phyloP scores from a whole-genome alignment of 2,329 filamentous ascomycete genomes.

The Dichotomopilus funicola region DNA sequence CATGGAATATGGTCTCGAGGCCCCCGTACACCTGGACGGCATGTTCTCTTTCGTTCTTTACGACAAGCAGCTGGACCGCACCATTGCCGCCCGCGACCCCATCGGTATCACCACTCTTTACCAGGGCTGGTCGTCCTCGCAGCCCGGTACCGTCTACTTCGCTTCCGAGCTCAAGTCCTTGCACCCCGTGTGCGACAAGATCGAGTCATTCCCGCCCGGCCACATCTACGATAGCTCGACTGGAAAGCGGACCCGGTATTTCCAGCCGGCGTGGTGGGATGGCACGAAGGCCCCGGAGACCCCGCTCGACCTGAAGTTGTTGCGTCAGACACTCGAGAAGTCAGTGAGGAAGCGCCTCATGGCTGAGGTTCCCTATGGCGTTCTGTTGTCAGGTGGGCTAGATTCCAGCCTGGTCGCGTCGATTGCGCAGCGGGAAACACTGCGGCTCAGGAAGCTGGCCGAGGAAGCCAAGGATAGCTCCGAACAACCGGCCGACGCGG shows the following conservation, averaged over 20 bases:
- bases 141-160: constrained; percentile 84
- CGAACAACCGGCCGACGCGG: constrained; percentile 43
- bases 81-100: constrained; percentile 88
- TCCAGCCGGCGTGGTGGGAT: constrained; percentile 89
- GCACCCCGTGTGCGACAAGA: constrained; percentile 89
- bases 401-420: constrained; percentile 93
- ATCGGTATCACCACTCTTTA: constrained; percentile 98
- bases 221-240: constrained; percentile 96
- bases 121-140: constrained; percentile 80
- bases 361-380: constrained; percentile 97
- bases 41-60: constrained; percentile 99
- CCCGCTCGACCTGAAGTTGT: constrained; percentile 74
- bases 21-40: constrained; percentile 89
- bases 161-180: constrained; percentile 95
- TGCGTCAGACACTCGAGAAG: constrained; percentile 79
- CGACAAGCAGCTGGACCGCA: constrained; percentile 88
- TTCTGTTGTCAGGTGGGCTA: constrained; percentile 87
- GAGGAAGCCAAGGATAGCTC: constrained; percentile 40
- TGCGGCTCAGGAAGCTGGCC: constrained; percentile 64
- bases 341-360: constrained; percentile 94
- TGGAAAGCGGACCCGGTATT: constrained; percentile 78
- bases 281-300: constrained; percentile 67
- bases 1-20: constrained; percentile 83
- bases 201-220: constrained; percentile 88
- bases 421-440: constrained; percentile 89